Percentiles rank a stretch among this genome's conserved stretches.
These are phyloP conservation scores for Tuber microsphaerosporum DNA, from an alignment of 495 filamentous ascomycete species.

Conservation along the genomic window DNA sequence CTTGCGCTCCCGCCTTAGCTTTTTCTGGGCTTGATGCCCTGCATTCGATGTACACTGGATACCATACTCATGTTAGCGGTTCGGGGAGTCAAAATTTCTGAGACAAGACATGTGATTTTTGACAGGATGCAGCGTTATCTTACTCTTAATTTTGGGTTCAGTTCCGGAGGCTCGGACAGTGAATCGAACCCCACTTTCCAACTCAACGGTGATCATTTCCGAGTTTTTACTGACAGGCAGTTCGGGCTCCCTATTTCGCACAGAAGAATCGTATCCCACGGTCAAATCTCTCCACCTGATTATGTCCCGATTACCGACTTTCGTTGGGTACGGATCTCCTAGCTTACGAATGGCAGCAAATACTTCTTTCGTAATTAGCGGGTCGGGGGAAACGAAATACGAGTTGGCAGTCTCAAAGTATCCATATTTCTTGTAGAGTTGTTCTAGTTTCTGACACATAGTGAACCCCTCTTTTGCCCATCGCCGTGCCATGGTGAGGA, in stretches of 20 bases:
- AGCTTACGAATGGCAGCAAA: conserved; percentile 54
- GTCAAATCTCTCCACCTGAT: conserved; percentile 64
- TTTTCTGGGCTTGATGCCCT: conserved; percentile 46
- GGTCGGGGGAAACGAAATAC: conserved; percentile 58
- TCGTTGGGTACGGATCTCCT: conserved; percentile 36
- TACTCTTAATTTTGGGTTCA: conserved; percentile 62
- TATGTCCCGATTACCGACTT: conserved; percentile 51
- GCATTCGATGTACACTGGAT: conserved; percentile 54
- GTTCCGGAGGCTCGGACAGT: conserved; percentile 64
- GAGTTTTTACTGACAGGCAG: conserved; percentile 55
- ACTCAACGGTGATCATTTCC: conserved; percentile 67
- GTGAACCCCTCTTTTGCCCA: conserved; percentile 55
- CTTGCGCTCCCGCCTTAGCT: conserved; percentile 51
- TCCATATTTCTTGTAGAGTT: conserved; percentile 56
- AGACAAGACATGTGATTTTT: not conserved
- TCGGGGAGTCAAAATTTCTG: conserved; percentile 6
- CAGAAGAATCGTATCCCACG: conserved; percentile 56
- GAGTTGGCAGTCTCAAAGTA: conserved; percentile 62
- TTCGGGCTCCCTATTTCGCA: conserved; percentile 50
- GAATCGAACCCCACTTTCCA: conserved; percentile 54
- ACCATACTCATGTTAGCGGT: conserved; percentile 4
- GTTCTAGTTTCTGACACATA: conserved; percentile 54
- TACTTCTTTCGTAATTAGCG: conserved; percentile 49
- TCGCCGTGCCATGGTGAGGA: conserved; percentile 50
- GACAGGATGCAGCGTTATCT: conserved; percentile 20